phyloP scores from a whole-genome alignment of 805 yeast species.

The Spathaspora hagerdaliae region DNA sequence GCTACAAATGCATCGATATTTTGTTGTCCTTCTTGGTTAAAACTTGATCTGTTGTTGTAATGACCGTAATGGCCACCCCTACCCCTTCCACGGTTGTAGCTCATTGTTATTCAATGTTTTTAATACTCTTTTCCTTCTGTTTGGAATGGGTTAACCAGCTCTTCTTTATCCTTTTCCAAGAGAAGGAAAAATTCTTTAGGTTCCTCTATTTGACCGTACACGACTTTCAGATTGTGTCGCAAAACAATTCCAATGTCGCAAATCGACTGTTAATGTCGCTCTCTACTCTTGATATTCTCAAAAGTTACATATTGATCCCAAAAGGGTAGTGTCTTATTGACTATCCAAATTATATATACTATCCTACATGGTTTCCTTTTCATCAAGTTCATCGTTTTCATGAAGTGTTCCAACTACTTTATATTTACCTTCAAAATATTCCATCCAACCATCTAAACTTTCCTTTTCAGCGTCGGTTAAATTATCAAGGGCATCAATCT shows the following conservation, averaged over 20 bases:
- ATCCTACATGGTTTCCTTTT: background rate
- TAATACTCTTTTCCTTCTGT: background rate
- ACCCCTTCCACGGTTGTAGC: constrained; percentile 38
- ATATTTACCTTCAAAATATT: constrained; percentile 78
- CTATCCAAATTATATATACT: background rate
- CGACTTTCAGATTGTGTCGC: background rate
- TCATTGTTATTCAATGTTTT: constrained; percentile 16
- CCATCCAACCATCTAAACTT: constrained; percentile 80
- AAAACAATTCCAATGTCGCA: background rate
- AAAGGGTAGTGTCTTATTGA: too few species aligned
- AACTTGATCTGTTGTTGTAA: constrained; percentile 6
- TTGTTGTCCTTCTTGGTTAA: constrained; percentile 12
- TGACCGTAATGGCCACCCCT: constrained; percentile 18
- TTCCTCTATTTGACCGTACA: background rate
- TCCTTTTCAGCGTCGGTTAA: constrained; percentile 57
- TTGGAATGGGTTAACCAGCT: background rate
- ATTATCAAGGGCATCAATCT: constrained; percentile 69
- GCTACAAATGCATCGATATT: constrained; percentile 24
- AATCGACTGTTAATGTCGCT: too few species aligned
- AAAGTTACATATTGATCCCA: too few species aligned
- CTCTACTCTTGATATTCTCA: too few species aligned
- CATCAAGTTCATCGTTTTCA: constrained; percentile 7
- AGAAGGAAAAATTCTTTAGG: background rate
- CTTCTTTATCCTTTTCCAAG: too few species aligned
- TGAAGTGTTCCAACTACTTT: constrained; percentile 68